Evolutionary conservation across 306 rosid species (phyloP).

Genomic region (Lathyrus sativus): DNA sequence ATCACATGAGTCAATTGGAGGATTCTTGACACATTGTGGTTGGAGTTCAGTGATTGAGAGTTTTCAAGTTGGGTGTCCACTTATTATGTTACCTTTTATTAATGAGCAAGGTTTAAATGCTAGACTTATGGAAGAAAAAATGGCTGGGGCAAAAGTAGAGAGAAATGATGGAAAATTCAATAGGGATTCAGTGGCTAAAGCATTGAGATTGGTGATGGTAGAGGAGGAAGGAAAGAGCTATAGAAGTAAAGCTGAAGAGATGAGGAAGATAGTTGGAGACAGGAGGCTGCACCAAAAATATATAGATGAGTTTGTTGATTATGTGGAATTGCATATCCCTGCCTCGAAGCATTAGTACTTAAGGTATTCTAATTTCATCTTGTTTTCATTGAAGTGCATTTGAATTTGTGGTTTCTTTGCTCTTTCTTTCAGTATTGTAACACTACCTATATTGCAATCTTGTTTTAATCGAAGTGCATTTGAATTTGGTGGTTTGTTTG

Average conservation of each 20-base stretch:
- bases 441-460: too few relatives aligned
- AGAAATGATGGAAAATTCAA: conserved; percentile 47
- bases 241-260: not conserved
- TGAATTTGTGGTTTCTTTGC: too few relatives aligned
- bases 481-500: too few relatives aligned
- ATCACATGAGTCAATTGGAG: conserved; percentile 37
- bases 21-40: conserved; percentile 41
- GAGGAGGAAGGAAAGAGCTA: conserved; percentile 38
- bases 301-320: not conserved
- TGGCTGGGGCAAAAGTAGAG: conserved; percentile 38
- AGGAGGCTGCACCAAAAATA: not conserved
- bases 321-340: not conserved
- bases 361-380: not conserved
- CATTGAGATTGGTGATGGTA: conserved; percentile 37
- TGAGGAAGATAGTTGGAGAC: conserved; percentile 14
- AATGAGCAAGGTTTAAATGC: conserved; percentile 33
- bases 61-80: conserved; percentile 11
- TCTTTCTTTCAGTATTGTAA: not conserved
- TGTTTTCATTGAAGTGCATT: not conserved
- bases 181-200: conserved; percentile 12
- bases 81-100: conserved; percentile 35
- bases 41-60: conserved; percentile 24
- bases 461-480: too few relatives aligned
- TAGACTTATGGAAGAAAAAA: conserved; percentile 39
- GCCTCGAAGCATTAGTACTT: not conserved